Evolutionary conservation across 768 basidiomycete species (phyloP).

Genomic region (Mycena galopus): DNA sequence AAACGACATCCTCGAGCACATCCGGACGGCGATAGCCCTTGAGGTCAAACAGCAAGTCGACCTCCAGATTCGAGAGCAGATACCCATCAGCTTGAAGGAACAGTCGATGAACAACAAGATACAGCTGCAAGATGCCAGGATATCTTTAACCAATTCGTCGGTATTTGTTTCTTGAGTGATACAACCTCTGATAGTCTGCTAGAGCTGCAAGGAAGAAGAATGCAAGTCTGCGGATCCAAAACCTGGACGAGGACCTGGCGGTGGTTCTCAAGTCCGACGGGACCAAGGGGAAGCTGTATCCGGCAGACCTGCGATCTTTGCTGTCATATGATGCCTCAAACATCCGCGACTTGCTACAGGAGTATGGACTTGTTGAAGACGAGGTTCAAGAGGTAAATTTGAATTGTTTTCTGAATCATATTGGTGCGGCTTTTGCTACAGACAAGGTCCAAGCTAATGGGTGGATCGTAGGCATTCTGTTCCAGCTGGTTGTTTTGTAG

Average conservation of each 20-base stretch:
- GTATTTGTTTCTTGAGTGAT: neutral
- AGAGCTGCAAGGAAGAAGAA: slow-evolving; percentile 67
- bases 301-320: slow-evolving; percentile 59
- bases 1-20: slow-evolving; percentile 53
- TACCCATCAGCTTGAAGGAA: slow-evolving; percentile 61
- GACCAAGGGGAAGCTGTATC: slow-evolving; percentile 29
- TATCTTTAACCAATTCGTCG: slow-evolving; percentile 67
- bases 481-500: slow-evolving; percentile 32
- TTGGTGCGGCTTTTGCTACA: slow-evolving; percentile 53
- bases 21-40: slow-evolving; percentile 54
- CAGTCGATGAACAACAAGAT: slow-evolving; percentile 59
- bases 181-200: neutral
- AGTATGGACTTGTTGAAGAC: slow-evolving; percentile 60
- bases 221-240: slow-evolving; percentile 52
- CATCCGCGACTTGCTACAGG: slow-evolving; percentile 57
- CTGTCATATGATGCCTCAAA: slow-evolving; percentile 64
- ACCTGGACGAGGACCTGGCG: slow-evolving; percentile 60
- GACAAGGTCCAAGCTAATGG: neutral
- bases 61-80: slow-evolving; percentile 59
- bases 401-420: slow-evolving; percentile 68
- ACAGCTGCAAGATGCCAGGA: slow-evolving; percentile 58
- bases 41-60: slow-evolving; percentile 64
- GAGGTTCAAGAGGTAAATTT: slow-evolving; percentile 59
- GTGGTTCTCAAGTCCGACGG: slow-evolving; percentile 65
- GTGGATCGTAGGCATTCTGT: slow-evolving; percentile 34